A percentile compares a stretch with the other conserved stretches of the same genome.
Evolutionary conservation across 2,329 filamentous ascomycete genomes (phyloP).

Genomic region (Talaromyces verruculosus): DNA sequence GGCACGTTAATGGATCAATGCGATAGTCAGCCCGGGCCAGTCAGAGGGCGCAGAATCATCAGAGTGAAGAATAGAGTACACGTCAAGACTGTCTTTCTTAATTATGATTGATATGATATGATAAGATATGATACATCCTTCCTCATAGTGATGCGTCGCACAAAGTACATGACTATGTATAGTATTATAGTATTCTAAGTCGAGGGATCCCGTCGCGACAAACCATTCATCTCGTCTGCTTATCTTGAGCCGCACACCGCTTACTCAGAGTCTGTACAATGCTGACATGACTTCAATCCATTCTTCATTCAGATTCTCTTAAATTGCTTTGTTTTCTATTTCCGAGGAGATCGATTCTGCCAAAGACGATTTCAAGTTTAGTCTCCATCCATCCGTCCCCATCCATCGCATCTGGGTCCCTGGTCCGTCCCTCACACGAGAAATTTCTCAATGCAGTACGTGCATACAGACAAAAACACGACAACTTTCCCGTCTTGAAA

Average conservation of each 20-base stretch:
- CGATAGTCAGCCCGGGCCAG: neutral
- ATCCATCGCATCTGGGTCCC: neutral
- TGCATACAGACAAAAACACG: neutral
- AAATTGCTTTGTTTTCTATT: neutral
- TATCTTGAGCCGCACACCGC: constrained; percentile 6
- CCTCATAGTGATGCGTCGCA: neutral
- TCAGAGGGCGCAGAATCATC: neutral
- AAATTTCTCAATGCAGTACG: neutral
- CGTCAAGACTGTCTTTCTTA: neutral
- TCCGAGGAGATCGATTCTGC: neutral
- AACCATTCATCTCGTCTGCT: neutral
- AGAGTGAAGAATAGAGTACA: neutral
- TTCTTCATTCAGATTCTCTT: neutral
- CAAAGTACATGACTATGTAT: no score
- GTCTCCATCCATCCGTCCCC: neutral
- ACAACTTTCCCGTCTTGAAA: constrained; percentile 1
- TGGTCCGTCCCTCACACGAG: constrained; percentile 11
- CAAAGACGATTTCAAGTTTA: neutral
- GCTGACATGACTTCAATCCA: neutral
- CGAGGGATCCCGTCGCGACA: neutral
- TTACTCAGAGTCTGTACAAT: neutral
- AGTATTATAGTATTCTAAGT: neutral
- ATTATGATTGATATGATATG: neutral
- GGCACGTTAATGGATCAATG: neutral
- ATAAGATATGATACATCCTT: neutral